Conservation (phyloP, 2,329 filamentous ascomycete species). For the Monosporascus sp. region DNA sequence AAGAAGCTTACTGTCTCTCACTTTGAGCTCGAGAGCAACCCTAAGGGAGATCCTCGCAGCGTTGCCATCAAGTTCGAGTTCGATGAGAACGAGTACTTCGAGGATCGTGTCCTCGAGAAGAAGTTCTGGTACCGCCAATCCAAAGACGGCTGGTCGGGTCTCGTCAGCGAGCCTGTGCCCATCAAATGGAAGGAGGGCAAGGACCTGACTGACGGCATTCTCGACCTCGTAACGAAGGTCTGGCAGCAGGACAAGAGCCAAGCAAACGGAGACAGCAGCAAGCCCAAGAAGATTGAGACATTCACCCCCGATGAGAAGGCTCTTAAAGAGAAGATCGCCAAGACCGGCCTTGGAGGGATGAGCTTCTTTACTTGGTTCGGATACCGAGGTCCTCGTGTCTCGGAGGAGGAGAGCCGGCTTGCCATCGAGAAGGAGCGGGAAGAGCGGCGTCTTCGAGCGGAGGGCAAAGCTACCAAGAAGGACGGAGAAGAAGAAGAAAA, state of each 20-base stretch:
- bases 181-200: conserved; percentile 84
- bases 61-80: conserved; percentile 76
- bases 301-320: conserved; percentile 48
- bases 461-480: conserved; percentile 47
- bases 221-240: conserved; percentile 65
- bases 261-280: conserved; percentile 28
- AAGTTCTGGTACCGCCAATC: conserved; percentile 79
- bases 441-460: conserved; percentile 43
- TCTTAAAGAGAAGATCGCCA: conserved; percentile 51
- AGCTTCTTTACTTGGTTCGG: conserved; percentile 92
- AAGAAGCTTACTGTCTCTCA: conserved; percentile 66
- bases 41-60: conserved; percentile 71
- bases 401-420: conserved; percentile 63
- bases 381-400: conserved; percentile 65
- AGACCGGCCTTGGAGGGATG: conserved; percentile 56
- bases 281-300: conserved; percentile 38
- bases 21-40: conserved; percentile 65
- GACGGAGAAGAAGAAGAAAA: conserved; percentile 47
- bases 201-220: conserved; percentile 77
- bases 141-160: conserved; percentile 63
- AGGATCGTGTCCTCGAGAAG: conserved; percentile 76
- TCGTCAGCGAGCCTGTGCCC: conserved; percentile 83
- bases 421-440: conserved; percentile 57
- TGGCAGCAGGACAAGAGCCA: conserved; percentile 54
- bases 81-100: conserved; percentile 74